phyloP scores from a whole-genome alignment of 176 grass and related monocot genomes.

The Musa troglodytarum region DNA sequence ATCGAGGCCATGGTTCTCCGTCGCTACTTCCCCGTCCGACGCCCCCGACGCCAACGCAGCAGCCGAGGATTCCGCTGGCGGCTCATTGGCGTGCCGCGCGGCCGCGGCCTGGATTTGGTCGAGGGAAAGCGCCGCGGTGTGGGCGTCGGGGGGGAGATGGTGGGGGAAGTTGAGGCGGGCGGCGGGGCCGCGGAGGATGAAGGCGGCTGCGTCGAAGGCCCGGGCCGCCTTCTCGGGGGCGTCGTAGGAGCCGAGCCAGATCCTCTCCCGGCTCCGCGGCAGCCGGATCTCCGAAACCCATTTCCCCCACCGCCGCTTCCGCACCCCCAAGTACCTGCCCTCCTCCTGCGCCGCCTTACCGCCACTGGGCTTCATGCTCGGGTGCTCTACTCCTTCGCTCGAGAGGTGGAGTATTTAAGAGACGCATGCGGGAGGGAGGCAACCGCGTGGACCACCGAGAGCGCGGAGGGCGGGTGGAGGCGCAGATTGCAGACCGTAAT shows the following conservation, averaged over 20 bases:
- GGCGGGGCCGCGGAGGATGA: constrained; percentile 1
- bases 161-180: constrained; percentile 7
- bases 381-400: too few species aligned
- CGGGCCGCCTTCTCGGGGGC: background rate
- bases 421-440: too few species aligned
- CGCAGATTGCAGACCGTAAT: too few species aligned
- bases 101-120: background rate
- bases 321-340: background rate
- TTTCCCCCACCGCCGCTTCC: constrained; percentile 4
- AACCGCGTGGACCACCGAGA: too few species aligned
- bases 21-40: background rate
- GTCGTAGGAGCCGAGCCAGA: constrained; percentile 12
- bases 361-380: background rate
- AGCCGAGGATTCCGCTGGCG: background rate
- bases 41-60: background rate
- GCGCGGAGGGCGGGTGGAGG: too few species aligned
- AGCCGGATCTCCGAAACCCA: constrained; percentile 17
- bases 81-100: background rate
- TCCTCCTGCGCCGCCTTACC: background rate
- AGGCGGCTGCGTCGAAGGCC: constrained; percentile 10
- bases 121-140: background rate
- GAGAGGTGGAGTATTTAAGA: too few species aligned
- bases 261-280: background rate
- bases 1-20: too few species aligned
- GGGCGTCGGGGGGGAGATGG: background rate